phyloP scores from a whole-genome alignment of 1,284 basidiomycete genomes.

The Melampsora occidentalis region DNA sequence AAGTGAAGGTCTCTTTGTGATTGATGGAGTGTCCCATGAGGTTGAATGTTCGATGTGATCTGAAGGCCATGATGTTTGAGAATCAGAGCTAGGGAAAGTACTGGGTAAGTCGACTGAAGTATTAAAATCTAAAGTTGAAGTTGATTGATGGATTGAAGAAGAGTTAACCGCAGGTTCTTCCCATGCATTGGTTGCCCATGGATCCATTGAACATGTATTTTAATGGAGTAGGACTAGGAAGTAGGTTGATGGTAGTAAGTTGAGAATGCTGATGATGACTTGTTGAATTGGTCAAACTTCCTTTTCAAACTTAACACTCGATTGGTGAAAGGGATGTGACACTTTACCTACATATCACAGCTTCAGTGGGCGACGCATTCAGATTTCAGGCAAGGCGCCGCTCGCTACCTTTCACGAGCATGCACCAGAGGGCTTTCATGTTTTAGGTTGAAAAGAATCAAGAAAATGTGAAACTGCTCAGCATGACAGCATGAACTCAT shows the following conservation, averaged over 20 bases:
- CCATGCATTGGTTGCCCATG: slow-evolving; percentile 35
- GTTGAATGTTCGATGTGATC: neutral
- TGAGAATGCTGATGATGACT: neutral
- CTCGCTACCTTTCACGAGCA: too few relatives aligned
- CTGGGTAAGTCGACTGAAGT: neutral
- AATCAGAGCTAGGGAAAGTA: neutral
- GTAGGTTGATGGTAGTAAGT: neutral
- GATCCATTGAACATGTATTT: slow-evolving; percentile 14
- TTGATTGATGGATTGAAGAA: neutral
- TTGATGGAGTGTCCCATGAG: neutral
- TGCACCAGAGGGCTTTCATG: too few relatives aligned
- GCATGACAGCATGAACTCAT: too few relatives aligned
- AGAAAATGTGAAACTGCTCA: too few relatives aligned
- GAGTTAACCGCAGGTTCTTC: neutral
- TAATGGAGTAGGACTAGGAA: neutral
- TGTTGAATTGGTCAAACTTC: too few relatives aligned
- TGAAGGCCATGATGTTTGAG: slow-evolving; percentile 22
- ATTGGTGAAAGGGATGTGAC: too few relatives aligned
- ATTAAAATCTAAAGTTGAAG: slow-evolving; percentile 11
- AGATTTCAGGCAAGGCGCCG: too few relatives aligned
- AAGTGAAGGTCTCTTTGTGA: neutral
- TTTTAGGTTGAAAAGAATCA: too few relatives aligned
- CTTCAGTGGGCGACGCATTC: too few relatives aligned
- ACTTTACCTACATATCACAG: too few relatives aligned
- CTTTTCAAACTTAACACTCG: too few relatives aligned